Conservation (phyloP, 805 yeast species). For the Clavispora carvajalis region DNA sequence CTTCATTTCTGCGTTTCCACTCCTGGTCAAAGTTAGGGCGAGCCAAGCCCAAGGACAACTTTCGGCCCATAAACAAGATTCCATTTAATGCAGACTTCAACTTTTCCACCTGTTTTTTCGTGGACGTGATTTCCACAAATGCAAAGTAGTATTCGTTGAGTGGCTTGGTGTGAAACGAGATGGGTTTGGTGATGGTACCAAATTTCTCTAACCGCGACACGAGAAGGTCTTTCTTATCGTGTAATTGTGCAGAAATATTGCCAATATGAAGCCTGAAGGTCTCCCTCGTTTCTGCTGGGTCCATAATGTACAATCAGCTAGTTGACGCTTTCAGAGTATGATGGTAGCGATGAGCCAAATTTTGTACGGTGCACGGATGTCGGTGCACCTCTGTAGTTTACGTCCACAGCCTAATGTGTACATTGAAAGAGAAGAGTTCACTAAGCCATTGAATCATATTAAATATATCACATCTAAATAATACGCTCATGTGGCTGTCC, state of each 20-base stretch:
- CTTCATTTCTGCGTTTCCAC: slow-evolving; percentile 43
- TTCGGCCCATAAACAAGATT: slow-evolving; percentile 69
- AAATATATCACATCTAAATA: too few relatives aligned
- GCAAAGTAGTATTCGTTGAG: slow-evolving; percentile 55
- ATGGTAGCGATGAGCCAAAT: slow-evolving; percentile 1
- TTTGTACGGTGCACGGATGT: background rate
- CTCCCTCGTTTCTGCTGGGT: background rate
- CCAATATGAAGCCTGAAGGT: slow-evolving; percentile 54
- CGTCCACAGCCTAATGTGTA: too few relatives aligned
- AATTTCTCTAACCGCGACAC: slow-evolving; percentile 53
- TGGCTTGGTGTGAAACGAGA: slow-evolving; percentile 55
- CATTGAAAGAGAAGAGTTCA: background rate
- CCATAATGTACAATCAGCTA: background rate
- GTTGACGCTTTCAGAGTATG: background rate
- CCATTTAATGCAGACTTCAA: slow-evolving; percentile 62
- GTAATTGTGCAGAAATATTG: slow-evolving; percentile 51
- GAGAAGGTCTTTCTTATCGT: slow-evolving; percentile 42
- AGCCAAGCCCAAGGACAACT: slow-evolving; percentile 58
- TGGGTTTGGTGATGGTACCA: slow-evolving; percentile 47
- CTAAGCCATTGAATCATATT: background rate
- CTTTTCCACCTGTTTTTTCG: slow-evolving; percentile 40
- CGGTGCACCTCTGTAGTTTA: background rate
- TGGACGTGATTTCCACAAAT: slow-evolving; percentile 55
- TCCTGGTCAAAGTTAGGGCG: slow-evolving; percentile 42
- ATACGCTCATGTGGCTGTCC: slow-evolving; percentile 42